Conservation (phyloP, 2,329 filamentous ascomycete genomes). For the Hypoxylon rubiginosum region DNA sequence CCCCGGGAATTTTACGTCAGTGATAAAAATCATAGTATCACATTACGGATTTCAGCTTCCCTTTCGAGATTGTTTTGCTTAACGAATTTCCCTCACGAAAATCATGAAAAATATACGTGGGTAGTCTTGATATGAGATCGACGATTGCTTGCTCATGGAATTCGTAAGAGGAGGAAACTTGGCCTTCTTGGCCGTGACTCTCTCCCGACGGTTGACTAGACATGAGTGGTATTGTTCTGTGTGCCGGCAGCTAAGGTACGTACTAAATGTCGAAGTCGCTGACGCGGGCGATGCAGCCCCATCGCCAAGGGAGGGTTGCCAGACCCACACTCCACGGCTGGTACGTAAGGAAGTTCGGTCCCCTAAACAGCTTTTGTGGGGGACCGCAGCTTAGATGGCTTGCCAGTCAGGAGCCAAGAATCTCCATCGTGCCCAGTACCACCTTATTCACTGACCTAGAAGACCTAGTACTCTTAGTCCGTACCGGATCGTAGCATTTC, state of each 20-base stretch:
- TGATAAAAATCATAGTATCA: conserved; percentile 7
- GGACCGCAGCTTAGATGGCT: conserved; percentile 17
- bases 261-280: conserved; percentile 29
- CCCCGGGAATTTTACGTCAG: conserved; percentile 33
- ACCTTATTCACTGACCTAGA: conserved; percentile 25
- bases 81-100: conserved; percentile 1
- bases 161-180: conserved; percentile 16
- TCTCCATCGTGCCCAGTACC: conserved; percentile 35
- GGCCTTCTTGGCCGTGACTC: conserved; percentile 21
- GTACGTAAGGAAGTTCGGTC: conserved; percentile 37
- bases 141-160: conserved; percentile 19
- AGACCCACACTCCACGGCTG: conserved; percentile 31
- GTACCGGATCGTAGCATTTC: conserved; percentile 34
- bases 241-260: neutral
- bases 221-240: conserved; percentile 9
- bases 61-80: conserved; percentile 17
- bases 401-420: conserved; percentile 40
- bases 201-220: neutral
- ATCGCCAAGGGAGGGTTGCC: conserved; percentile 30
- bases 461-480: conserved; percentile 19
- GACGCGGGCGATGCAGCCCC: conserved; percentile 35
- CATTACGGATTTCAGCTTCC: conserved; percentile 18
- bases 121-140: conserved; percentile 6
- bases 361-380: conserved; percentile 41
- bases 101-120: conserved; percentile 6